These are phyloP conservation scores for Huiozyma naganishii DNA, from an alignment of 805 yeast species.

Conservation along the genomic window DNA sequence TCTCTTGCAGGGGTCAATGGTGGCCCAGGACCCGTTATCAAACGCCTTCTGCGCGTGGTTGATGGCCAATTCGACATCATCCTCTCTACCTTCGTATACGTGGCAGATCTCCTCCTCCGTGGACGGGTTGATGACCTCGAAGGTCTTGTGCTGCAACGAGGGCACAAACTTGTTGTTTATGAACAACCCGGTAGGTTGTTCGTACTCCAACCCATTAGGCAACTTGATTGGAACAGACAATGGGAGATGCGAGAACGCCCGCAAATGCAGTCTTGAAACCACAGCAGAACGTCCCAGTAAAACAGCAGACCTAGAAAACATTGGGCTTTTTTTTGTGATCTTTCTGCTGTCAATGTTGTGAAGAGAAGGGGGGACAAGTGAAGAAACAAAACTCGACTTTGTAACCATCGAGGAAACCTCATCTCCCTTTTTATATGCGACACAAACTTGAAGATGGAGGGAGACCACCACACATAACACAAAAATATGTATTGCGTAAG, in stretches of 20 bases:
- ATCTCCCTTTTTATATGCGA: no score
- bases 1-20: slow-evolving; percentile 55
- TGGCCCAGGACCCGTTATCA: slow-evolving; percentile 52
- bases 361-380: background rate
- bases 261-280: slow-evolving; percentile 2
- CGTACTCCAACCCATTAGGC: slow-evolving; percentile 61
- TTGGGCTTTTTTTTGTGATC: background rate
- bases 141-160: slow-evolving; percentile 47
- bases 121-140: slow-evolving; percentile 53
- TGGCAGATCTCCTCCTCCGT: slow-evolving; percentile 59
- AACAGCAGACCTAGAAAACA: slow-evolving; percentile 4
- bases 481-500: no score
- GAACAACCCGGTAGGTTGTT: slow-evolving; percentile 70
- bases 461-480: no score
- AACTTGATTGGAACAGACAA: slow-evolving; percentile 39
- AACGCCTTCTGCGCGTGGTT: slow-evolving; percentile 75
- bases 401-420: no score
- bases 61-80: slow-evolving; percentile 76
- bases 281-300: background rate
- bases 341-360: background rate
- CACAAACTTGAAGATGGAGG: no score
- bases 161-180: slow-evolving; percentile 63
- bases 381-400: no score
- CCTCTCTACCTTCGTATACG: slow-evolving; percentile 56
- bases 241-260: slow-evolving; percentile 29